These are phyloP conservation scores for Cadophora sp. DNA, from an alignment of 2,329 filamentous ascomycete genomes.

Conservation along the genomic window DNA sequence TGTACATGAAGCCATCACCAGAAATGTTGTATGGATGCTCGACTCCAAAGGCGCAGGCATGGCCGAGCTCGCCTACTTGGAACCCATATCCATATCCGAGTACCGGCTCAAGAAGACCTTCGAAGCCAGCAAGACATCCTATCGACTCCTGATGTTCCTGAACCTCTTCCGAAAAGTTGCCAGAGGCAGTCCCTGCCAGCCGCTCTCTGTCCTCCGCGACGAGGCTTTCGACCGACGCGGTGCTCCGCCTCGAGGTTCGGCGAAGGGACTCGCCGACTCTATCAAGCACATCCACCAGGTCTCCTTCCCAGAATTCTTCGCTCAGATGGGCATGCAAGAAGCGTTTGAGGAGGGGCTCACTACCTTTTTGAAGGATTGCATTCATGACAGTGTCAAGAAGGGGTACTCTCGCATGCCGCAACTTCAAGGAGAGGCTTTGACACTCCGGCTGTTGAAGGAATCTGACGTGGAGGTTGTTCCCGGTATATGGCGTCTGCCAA, in stretches of 20 bases:
- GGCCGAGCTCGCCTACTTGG: slow-evolving; percentile 55
- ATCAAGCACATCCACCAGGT: slow-evolving; percentile 54
- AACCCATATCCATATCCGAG: slow-evolving; percentile 49
- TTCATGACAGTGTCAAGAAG: slow-evolving; percentile 45
- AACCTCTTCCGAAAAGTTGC: slow-evolving; percentile 56
- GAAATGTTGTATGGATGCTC: slow-evolving; percentile 60
- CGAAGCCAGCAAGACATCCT: slow-evolving; percentile 53
- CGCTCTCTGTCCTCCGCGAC: slow-evolving; percentile 51
- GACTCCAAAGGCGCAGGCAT: slow-evolving; percentile 43
- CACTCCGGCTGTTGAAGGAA: slow-evolving; percentile 37
- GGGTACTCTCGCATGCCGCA: slow-evolving; percentile 45
- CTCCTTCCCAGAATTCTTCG: slow-evolving; percentile 52
- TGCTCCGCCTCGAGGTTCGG: slow-evolving; percentile 51
- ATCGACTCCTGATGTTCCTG: slow-evolving; percentile 60
- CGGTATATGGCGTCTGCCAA: background rate
- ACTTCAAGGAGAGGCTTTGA: slow-evolving; percentile 35
- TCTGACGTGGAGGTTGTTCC: slow-evolving; percentile 28
- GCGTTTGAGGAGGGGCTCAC: slow-evolving; percentile 44
- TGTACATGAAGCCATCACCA: slow-evolving; percentile 56
- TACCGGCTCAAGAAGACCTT: slow-evolving; percentile 58
- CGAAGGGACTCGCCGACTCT: slow-evolving; percentile 50
- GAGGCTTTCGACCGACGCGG: slow-evolving; percentile 55
- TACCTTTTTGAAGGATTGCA: slow-evolving; percentile 46
- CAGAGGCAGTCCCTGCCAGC: slow-evolving; percentile 46
- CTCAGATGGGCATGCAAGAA: slow-evolving; percentile 50